Evolutionary conservation across 148 eudicot genomes (phyloP).

Genomic region (Rhododendron ferrugineum): DNA sequence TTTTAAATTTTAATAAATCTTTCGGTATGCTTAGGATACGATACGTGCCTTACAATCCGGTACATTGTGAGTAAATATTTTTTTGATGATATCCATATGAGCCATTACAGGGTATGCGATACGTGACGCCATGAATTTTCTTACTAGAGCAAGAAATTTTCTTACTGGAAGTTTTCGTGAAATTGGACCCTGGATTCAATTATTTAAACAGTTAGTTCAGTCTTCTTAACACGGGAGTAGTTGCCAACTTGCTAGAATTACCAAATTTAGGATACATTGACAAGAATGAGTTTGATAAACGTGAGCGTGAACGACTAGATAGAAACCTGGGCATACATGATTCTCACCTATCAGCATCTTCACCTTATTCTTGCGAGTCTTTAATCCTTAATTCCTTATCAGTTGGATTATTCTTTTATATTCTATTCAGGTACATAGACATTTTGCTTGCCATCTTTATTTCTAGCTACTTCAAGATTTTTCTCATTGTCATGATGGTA

Average conservation of each 20-base stretch:
- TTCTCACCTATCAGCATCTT: background rate
- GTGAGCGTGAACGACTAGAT: background rate
- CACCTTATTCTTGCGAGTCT: background rate
- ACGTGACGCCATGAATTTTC: background rate
- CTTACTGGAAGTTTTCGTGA: background rate
- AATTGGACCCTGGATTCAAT: background rate
- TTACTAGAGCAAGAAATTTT: background rate
- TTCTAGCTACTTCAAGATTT: slow-evolving; percentile 75
- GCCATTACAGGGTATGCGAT: background rate
- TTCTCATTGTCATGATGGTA: slow-evolving; percentile 59
- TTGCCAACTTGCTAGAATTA: background rate
- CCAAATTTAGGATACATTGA: background rate
- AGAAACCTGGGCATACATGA: background rate
- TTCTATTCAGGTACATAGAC: slow-evolving; percentile 33
- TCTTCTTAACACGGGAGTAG: background rate
- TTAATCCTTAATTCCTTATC: background rate
- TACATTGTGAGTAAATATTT: background rate
- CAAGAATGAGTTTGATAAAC: background rate
- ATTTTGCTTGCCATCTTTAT: slow-evolving; percentile 51
- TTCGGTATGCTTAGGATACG: background rate
- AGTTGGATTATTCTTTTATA: background rate
- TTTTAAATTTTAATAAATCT: background rate
- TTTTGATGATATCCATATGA: background rate
- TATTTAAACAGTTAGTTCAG: background rate
- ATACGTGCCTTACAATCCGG: background rate